These are phyloP conservation scores for Epichloe coenophiala DNA, from an alignment of 2,329 filamentous ascomycete genomes.

Conservation along the genomic window DNA sequence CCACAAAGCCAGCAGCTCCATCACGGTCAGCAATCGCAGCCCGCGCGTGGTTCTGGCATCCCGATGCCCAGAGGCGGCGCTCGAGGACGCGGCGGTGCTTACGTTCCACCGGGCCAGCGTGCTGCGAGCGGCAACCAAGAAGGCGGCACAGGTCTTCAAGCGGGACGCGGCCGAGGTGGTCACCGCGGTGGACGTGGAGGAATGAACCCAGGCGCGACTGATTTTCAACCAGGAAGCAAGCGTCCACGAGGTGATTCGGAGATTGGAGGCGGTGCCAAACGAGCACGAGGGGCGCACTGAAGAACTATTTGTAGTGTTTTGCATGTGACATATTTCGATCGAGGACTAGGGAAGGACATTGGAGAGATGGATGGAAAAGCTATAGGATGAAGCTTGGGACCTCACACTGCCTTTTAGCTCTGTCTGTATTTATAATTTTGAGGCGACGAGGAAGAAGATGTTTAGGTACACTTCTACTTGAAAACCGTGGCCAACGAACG, in stretches of 20 bases:
- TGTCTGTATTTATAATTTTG: constrained; percentile 1
- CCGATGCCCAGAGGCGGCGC: constrained; percentile 29
- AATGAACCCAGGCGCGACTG: constrained; percentile 38
- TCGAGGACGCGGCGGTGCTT: constrained; percentile 24
- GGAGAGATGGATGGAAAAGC: background rate
- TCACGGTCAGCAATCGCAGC: constrained; percentile 10
- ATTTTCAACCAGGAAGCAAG: constrained; percentile 46
- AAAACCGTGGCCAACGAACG: no score
- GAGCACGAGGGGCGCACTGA: constrained; percentile 27
- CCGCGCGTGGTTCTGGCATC: constrained; percentile 20
- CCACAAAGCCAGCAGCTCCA: background rate
- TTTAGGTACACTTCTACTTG: no score
- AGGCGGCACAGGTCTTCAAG: constrained; percentile 15
- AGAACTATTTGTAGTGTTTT: background rate
- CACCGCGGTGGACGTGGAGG: constrained; percentile 25
- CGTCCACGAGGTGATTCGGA: constrained; percentile 40
- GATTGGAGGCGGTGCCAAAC: constrained; percentile 27
- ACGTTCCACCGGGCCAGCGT: constrained; percentile 25
- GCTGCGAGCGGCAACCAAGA: constrained; percentile 22
- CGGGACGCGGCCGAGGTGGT: constrained; percentile 26
- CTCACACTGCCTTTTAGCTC: background rate
- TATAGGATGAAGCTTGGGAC: background rate
- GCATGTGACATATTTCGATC: background rate
- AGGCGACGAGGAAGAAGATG: background rate
- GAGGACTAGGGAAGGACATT: background rate